These are phyloP conservation scores for Halophytophthora polymorphica DNA, from an alignment of 352 stramenopile genomes.

Conservation along the genomic window DNA sequence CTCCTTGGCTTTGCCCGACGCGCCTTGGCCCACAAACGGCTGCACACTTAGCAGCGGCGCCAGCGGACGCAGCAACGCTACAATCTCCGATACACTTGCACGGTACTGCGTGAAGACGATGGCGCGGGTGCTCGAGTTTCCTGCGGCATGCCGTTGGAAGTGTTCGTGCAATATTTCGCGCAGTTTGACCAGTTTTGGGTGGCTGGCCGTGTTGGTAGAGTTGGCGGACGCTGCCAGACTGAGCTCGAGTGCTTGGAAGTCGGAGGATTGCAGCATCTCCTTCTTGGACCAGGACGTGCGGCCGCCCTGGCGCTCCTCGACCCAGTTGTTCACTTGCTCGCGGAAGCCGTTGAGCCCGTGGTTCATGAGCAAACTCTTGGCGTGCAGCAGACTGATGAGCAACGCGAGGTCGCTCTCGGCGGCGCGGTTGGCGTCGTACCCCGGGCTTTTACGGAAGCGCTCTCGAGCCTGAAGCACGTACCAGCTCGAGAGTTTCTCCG, in stretches of 20 bases:
- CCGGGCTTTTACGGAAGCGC: constrained; percentile 60
- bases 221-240: constrained; percentile 29
- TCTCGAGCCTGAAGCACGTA: constrained; percentile 79
- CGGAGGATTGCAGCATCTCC: constrained; percentile 64
- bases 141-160: constrained; percentile 67
- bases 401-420: constrained; percentile 78
- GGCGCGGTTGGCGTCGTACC: constrained; percentile 60
- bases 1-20: constrained; percentile 76
- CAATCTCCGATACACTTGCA: constrained; percentile 94
- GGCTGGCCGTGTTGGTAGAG: constrained; percentile 29
- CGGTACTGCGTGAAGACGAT: constrained; percentile 99
- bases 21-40: constrained; percentile 93
- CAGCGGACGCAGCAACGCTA: constrained; percentile 65
- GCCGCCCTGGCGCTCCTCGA: constrained; percentile 44
- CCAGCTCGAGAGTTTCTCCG: constrained; percentile 75
- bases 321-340: constrained; percentile 59
- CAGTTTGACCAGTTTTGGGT: constrained; percentile 91
- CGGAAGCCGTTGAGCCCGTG: constrained; percentile 78
- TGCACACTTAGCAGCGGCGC: constrained; percentile 84
- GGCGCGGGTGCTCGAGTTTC: constrained; percentile 84
- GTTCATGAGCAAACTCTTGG: constrained; percentile 69
- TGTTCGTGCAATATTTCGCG: constrained; percentile 86
- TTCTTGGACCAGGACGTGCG: constrained; percentile 79
- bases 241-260: constrained; percentile 63
- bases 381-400: constrained; percentile 71